Base-by-base conservation (phyloP, 345 rosid genomes). In the Salix udensis region DNA sequence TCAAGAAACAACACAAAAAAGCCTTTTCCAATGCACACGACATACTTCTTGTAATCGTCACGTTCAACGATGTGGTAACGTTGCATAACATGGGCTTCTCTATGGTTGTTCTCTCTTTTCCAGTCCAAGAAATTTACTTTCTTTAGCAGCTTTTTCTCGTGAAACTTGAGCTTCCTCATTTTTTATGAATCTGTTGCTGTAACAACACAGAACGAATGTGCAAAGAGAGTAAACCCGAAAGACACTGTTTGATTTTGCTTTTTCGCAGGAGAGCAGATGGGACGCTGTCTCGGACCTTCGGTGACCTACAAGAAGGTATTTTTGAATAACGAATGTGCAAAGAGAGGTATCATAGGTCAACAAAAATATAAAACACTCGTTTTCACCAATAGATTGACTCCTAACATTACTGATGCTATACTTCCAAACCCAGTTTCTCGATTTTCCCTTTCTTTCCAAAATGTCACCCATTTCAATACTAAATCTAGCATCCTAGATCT, bases 41-140 rank as follows among this genome's bases (percentile, higher is more conserved):
- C 80, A 21, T 76, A 93, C 98, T 93, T 93, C 85, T 96, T 96
- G 88, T 96, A 96, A 87, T 96, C 99, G 73, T 96, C 99, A 23
- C 98, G 91, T 18, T 84, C 88, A 4, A 83, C 89, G 52, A 96
- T 82, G 71, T 85, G 98, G 85, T 85, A 93, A 15, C 97, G 93
- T 0, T 80, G 88, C 88, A 87, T 88, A 55, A 96, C 82, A 67
- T 70, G 79, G 71, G 83, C 81, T 70, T 93, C 99, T 37, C 98
- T 79, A 82, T 93, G 98, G 67, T 88, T 88, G 60, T 76, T 83
- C 80, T 93, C 99, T 75, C 97, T 87, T 83, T 91, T 92, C 97
- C 99, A 96, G 80, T 82, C 89, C 80, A 93, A 87, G 80, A 96
- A 88, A 76, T 93, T 87, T 1, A 84, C 87, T 78, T 88, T 93